Evolutionary conservation across 495 filamentous ascomycete genomes (phyloP).

Genomic region (Penicillium robsamsonii): DNA sequence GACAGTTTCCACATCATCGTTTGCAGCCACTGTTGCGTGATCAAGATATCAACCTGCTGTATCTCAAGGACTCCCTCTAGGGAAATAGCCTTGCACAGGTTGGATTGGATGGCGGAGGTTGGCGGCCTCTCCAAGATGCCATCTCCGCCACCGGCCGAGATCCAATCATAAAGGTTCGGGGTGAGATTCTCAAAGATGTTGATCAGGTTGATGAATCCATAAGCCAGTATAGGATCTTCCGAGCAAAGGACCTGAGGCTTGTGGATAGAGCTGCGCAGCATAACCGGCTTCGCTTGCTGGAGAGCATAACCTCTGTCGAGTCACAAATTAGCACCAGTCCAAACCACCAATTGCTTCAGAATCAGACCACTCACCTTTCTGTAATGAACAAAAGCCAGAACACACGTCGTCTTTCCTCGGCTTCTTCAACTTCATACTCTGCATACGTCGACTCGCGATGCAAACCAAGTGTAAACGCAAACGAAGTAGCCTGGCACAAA

Average conservation of each 20-base stretch:
- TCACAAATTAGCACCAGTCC: neutral
- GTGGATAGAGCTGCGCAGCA: conserved; percentile 50
- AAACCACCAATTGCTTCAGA: neutral
- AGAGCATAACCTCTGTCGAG: conserved; percentile 43
- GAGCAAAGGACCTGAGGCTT: conserved; percentile 47
- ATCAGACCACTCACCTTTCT: conserved; percentile 44
- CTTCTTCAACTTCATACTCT: conserved; percentile 44
- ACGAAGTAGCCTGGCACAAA: conserved; percentile 59
- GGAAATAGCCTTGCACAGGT: conserved; percentile 37
- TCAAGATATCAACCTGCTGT: conserved; percentile 60
- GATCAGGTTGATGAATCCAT: conserved; percentile 55
- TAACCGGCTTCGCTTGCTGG: conserved; percentile 55
- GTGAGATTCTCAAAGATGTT: conserved; percentile 51
- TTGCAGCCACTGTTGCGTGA: conserved; percentile 63
- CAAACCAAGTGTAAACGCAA: conserved; percentile 58
- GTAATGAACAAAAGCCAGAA: conserved; percentile 67
- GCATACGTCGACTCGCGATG: conserved; percentile 56
- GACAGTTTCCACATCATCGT: conserved; percentile 61
- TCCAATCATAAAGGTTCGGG: conserved; percentile 43
- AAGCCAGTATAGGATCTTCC: conserved; percentile 45
- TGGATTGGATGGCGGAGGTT: conserved; percentile 39
- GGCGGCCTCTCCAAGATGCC: conserved; percentile 37
- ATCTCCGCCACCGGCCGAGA: conserved; percentile 41
- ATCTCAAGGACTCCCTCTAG: conserved; percentile 51
- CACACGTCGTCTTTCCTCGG: conserved; percentile 52